Percentiles rank a stretch among this genome's conserved stretches.
phyloP scores from a whole-genome alignment of 805 yeast genomes.

The Ogataea populi-albae region DNA sequence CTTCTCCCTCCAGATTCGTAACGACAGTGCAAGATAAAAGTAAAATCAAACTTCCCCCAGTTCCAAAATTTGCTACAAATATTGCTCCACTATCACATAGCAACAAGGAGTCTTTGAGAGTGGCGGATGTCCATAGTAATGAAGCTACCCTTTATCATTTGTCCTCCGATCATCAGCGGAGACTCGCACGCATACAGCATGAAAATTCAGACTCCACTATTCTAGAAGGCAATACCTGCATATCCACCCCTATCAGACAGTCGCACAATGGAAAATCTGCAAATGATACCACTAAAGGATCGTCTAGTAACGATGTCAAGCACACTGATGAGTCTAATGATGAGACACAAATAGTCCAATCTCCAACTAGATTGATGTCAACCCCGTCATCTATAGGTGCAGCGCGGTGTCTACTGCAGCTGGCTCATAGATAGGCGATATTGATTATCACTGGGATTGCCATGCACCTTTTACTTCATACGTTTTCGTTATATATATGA shows the following conservation, averaged over 20 bases:
- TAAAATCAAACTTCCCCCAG: slow-evolving; percentile 28
- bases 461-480: slow-evolving; percentile 3
- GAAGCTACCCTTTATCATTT: too few species aligned
- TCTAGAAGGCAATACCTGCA: slow-evolving; percentile 11
- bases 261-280: not conserved
- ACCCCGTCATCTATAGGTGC: slow-evolving; percentile 50
- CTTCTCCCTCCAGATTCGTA: slow-evolving; percentile 31
- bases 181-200: not conserved
- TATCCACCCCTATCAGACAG: slow-evolving; percentile 15
- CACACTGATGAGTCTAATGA: too few species aligned
- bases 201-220: slow-evolving; percentile 15
- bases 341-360: slow-evolving; percentile 31
- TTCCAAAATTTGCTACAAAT: slow-evolving; percentile 23
- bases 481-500: not conserved
- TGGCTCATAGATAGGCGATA: slow-evolving; percentile 34
- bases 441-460: slow-evolving; percentile 3
- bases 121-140: too few species aligned
- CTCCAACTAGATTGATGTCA: slow-evolving; percentile 39
- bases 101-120: too few species aligned
- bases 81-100: not conserved
- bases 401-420: slow-evolving; percentile 41
- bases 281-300: not conserved
- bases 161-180: too few species aligned
- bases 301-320: too few species aligned
- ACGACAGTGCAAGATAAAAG: slow-evolving; percentile 9